Evolutionary conservation across 371 early-diverging fungal genomes (phyloP), one percentile per base, ranked within the genome.

Genomic region (Rhizopus sp.): DNA sequence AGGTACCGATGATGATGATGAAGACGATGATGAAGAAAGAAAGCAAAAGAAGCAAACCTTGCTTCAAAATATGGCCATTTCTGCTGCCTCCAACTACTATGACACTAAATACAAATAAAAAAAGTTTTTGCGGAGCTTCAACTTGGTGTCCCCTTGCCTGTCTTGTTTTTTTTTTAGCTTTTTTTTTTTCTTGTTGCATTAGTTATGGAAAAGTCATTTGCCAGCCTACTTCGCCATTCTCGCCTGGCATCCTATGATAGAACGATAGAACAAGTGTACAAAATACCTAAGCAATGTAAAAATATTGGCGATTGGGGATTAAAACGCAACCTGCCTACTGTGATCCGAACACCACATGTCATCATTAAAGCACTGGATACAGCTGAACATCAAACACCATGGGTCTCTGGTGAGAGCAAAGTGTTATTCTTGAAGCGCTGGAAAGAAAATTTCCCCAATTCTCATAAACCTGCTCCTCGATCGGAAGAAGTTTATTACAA

Each of bases 251-350:
- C 85, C 37, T 91, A 72, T 62, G 91, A 92, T 68, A 84, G 85
- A 38, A 70, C 63, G 31, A 73, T 92, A 49, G 63, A 80, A 33
- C 92, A 91, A 79, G 88, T 90, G 52, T 91, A 91, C 68, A 82
- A 85, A 13, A 82, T 88, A 46, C 69, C 78, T 15, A 68, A 66
- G 37, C 63, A 60, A 10, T 61, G 60, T 54, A 81, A 80, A 64
- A 62, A 68, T 53, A 70, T 69, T 37, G 89, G 89, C 33, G 87
- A 90, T 63, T 92, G 90, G 90, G 92, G 92, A 10, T 57, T 92
- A 64, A 92, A 92, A 70, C 88, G 91, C 37, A 80, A 81, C 53
- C 66, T 92, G 51, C 91, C 92, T n/a, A 77, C 77, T 9, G 82
- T 83, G 16, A 76, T 89, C 54, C 72, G 81, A 35, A 85, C 91